Percentiles rank a stretch among this genome's conserved stretches.
phyloP scores from a whole-genome alignment of 2,329 filamentous ascomycete genomes.

The Ophiostoma australiae region DNA sequence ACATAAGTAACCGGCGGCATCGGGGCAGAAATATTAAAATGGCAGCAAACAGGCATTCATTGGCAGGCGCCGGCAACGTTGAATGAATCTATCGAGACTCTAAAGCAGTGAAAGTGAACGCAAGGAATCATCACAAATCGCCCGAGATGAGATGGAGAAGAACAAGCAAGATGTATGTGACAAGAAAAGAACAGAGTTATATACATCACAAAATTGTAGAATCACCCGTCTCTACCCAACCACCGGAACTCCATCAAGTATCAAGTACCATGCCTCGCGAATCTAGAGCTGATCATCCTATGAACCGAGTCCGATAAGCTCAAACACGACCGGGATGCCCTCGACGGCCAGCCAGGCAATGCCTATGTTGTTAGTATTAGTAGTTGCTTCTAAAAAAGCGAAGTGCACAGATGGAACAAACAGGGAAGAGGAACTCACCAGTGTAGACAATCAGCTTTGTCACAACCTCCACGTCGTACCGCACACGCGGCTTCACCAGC shows the following conservation, averaged over 20 bases:
- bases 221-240: constrained; percentile 3
- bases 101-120: background rate
- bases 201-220: background rate
- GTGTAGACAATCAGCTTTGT: constrained; percentile 94
- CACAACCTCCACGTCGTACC: constrained; percentile 98
- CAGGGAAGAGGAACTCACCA: constrained; percentile 50
- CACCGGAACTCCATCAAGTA: constrained; percentile 6
- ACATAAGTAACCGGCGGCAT: background rate
- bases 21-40: too few species aligned
- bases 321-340: constrained; percentile 67
- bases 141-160: background rate
- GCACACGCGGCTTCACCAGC: constrained; percentile 78
- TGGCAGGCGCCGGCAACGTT: background rate
- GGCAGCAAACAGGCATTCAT: too few species aligned
- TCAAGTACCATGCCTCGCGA: background rate
- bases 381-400: background rate
- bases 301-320: constrained; percentile 46
- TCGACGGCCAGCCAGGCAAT: constrained; percentile 80
- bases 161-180: background rate
- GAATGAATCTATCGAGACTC: background rate
- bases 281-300: background rate
- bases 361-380: constrained; percentile 44
- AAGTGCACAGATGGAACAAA: background rate
- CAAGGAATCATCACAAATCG: background rate
- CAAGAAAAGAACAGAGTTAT: background rate